Percentiles rank a stretch among this genome's conserved stretches.
These are phyloP conservation scores for Cyclostephanos tholiformis DNA, from an alignment of 108 stramenopile genomes.

Conservation along the genomic window DNA sequence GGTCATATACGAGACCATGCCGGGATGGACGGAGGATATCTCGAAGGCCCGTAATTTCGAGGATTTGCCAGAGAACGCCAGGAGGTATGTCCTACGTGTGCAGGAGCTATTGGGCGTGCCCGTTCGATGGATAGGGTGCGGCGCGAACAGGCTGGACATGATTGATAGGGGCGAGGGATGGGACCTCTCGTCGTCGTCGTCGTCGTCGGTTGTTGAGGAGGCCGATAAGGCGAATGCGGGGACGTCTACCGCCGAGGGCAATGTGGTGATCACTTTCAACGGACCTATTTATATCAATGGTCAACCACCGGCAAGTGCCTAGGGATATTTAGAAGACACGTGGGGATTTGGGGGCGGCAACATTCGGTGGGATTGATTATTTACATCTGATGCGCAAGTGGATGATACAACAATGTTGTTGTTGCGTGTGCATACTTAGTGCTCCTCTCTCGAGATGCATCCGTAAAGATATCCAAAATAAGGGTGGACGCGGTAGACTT, in stretches of 20 bases:
- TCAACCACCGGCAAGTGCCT: too few relatives aligned
- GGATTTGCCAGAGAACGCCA: constrained; percentile 92
- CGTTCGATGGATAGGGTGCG: constrained; percentile 98
- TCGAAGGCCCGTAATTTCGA: constrained; percentile 85
- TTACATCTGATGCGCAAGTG: too few relatives aligned
- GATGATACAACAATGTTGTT: too few relatives aligned
- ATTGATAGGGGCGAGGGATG: constrained; percentile 89
- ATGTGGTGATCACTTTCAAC: neutral
- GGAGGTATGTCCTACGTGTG: constrained; percentile 90
- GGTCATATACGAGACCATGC: constrained; percentile 93
- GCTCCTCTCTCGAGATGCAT: too few relatives aligned
- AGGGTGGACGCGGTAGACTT: too few relatives aligned
- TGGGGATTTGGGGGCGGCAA: too few relatives aligned
- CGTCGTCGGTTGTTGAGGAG: neutral
- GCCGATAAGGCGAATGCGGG: neutral
- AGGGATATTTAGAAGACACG: too few relatives aligned
- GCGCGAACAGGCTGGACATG: constrained; percentile 92
- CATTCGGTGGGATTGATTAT: too few relatives aligned
- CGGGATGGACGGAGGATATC: constrained; percentile 97
- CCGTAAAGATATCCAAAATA: too few relatives aligned
- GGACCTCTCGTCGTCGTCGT: constrained; percentile 48
- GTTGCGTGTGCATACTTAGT: too few relatives aligned
- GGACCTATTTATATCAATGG: neutral
- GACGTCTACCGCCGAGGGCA: neutral
- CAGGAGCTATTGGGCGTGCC: constrained; percentile 94